phyloP scores from a whole-genome alignment of 257 asterid genomes.

The Lycium barbarum region DNA sequence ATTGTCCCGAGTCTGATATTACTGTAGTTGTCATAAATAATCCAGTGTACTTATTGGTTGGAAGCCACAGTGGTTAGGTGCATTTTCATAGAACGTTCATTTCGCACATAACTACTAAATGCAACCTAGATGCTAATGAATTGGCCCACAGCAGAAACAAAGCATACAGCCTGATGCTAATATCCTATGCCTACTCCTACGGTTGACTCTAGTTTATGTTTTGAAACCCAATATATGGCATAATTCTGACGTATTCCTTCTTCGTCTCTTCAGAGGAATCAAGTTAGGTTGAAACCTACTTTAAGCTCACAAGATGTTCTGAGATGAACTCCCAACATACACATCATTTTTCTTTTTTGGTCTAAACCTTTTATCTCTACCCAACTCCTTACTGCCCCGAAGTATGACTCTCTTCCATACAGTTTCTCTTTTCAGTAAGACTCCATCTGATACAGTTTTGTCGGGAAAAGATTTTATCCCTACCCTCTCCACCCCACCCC shows the following conservation, averaged over 20 bases:
- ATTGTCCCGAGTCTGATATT: not conserved
- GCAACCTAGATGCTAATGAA: not conserved
- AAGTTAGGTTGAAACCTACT: not conserved
- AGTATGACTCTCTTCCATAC: not conserved
- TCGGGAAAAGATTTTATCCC: not conserved
- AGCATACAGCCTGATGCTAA: not conserved
- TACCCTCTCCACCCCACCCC: not conserved
- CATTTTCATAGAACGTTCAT: not conserved
- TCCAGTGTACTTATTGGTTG: not conserved
- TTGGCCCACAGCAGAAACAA: not conserved
- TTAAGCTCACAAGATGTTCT: constrained; percentile 16
- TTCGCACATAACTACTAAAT: not conserved
- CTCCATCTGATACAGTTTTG: not conserved
- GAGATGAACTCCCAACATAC: not conserved
- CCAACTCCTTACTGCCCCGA: not conserved
- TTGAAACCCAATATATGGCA: not conserved
- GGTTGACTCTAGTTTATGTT: not conserved
- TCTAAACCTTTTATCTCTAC: not conserved
- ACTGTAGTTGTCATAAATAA: not conserved
- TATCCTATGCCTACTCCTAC: not conserved
- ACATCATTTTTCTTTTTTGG: not conserved
- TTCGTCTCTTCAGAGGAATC: not conserved
- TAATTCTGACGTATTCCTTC: not conserved
- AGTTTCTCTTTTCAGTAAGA: not conserved
- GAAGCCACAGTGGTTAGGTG: not conserved